Evolutionary conservation across 2,329 filamentous ascomycete genomes (phyloP).

Genomic region (Teratosphaeria viscida): DNA sequence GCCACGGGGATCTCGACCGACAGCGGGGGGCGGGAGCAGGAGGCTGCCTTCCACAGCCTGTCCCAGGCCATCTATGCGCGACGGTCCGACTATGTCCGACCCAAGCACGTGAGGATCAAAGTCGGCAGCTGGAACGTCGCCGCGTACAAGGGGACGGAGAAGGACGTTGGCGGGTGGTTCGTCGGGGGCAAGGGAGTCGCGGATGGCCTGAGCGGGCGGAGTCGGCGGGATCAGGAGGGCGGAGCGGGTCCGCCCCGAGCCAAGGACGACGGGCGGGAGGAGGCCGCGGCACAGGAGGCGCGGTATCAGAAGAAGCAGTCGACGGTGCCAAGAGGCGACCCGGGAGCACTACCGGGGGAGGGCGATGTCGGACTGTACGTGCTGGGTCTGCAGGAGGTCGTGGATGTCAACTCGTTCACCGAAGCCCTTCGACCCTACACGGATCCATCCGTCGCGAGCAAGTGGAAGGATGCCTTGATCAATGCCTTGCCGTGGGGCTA

Average conservation of each 20-base stretch:
- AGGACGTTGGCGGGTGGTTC: slow-evolving; percentile 84
- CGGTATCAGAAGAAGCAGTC: slow-evolving; percentile 32
- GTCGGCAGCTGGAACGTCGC: slow-evolving; percentile 95
- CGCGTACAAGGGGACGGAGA: slow-evolving; percentile 70
- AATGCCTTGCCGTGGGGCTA: slow-evolving; percentile 69
- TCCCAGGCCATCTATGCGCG: slow-evolving; percentile 57
- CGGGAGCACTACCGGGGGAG: slow-evolving; percentile 41
- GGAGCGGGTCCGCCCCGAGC: slow-evolving; percentile 9
- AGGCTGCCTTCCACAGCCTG: slow-evolving; percentile 26
- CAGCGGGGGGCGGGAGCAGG: slow-evolving; percentile 3
- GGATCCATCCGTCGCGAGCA: slow-evolving; percentile 59
- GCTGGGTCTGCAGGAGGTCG: slow-evolving; percentile 82
- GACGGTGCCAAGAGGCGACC: slow-evolving; percentile 37
- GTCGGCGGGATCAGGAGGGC: slow-evolving; percentile 17
- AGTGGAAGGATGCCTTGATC: slow-evolving; percentile 71
- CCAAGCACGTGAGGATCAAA: slow-evolving; percentile 69
- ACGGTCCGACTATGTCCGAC: slow-evolving; percentile 66
- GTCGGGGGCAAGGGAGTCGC: slow-evolving; percentile 63
- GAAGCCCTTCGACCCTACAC: slow-evolving; percentile 70
- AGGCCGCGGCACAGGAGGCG: slow-evolving; percentile 38
- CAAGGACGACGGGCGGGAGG: slow-evolving; percentile 29
- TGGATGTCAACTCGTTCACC: slow-evolving; percentile 69
- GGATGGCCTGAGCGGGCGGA: slow-evolving; percentile 48
- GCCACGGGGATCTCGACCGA: slow-evolving; percentile 8
- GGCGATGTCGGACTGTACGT: slow-evolving; percentile 81